Evolutionary conservation across 1,284 basidiomycete species (phyloP).

Genomic region (Puccinia coronata): DNA sequence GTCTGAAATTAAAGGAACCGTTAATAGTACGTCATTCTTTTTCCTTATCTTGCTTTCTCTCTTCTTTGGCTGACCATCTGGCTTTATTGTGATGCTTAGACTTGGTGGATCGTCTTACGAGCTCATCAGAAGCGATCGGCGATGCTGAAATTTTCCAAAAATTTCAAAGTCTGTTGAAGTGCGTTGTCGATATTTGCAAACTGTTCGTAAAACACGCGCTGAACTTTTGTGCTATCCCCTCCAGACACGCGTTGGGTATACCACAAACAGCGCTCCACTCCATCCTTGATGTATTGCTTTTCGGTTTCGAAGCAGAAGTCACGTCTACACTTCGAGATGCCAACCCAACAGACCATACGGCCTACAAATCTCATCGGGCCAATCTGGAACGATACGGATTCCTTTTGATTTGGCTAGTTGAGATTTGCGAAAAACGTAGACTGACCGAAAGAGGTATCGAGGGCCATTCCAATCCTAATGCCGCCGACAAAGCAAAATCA

Average conservation of each 20-base stretch:
- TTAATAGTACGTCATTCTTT: conserved; percentile 24
- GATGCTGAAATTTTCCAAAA: conserved; percentile 50
- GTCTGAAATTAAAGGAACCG: conserved; percentile 4
- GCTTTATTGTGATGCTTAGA: conserved; percentile 13
- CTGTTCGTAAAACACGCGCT: neutral
- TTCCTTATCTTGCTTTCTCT: neutral
- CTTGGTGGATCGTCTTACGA: conserved; percentile 51
- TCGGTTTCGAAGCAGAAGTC: conserved; percentile 66
- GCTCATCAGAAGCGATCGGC: conserved; percentile 47
- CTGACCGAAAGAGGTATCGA: conserved; percentile 5
- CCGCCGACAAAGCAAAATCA: conserved; percentile 25
- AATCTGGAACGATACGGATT: conserved; percentile 87
- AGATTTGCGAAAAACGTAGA: conserved; percentile 67
- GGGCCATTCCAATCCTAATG: neutral
- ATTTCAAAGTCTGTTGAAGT: conserved; percentile 52
- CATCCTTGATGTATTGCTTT: conserved; percentile 51
- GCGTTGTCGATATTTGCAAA: neutral
- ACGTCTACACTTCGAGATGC: conserved; percentile 69
- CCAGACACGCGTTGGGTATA: conserved; percentile 49
- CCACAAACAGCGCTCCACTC: conserved; percentile 49
- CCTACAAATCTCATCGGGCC: conserved; percentile 68
- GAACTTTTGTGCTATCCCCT: neutral
- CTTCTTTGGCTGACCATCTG: neutral
- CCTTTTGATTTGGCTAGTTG: conserved; percentile 79
- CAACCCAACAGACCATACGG: conserved; percentile 69